Evolutionary conservation across 139 green algal species (phyloP).

Genomic region (Edaphochlamys debaryana): DNA sequence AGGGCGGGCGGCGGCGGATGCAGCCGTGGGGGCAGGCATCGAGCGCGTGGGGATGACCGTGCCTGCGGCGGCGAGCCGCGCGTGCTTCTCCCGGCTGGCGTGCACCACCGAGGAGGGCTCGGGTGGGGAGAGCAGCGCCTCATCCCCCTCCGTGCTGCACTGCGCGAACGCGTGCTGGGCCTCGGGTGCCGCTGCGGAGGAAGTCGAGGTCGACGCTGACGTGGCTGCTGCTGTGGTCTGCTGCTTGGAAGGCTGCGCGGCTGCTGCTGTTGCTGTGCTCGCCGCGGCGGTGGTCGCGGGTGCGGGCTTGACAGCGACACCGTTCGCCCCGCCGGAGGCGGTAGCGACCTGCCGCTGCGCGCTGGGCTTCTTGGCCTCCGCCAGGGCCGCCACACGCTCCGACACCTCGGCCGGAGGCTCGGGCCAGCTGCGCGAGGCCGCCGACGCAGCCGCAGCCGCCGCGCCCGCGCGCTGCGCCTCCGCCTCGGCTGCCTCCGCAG

Average conservation of each 20-base stretch:
- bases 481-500: background rate
- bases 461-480: background rate
- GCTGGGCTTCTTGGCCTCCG: background rate
- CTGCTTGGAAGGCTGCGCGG: no score
- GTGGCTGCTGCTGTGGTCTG: background rate
- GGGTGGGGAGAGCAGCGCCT: background rate
- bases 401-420: slow-evolving; percentile 1
- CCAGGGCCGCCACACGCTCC: background rate
- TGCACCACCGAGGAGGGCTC: slow-evolving; percentile 3
- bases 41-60: background rate
- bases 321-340: no score
- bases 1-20: background rate
- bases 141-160: slow-evolving; percentile 36
- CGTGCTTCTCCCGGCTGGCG: slow-evolving; percentile 3
- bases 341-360: no score
- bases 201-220: background rate
- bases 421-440: slow-evolving; percentile 1
- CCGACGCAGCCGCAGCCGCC: background rate
- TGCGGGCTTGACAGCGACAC: no score
- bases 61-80: slow-evolving; percentile 7
- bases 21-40: background rate
- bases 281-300: background rate
- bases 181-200: background rate
- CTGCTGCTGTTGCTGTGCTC: background rate
- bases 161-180: background rate